These are phyloP conservation scores for Chrysanthemum seticuspe DNA, from an alignment of 129 eudicot species.

Conservation along the genomic window DNA sequence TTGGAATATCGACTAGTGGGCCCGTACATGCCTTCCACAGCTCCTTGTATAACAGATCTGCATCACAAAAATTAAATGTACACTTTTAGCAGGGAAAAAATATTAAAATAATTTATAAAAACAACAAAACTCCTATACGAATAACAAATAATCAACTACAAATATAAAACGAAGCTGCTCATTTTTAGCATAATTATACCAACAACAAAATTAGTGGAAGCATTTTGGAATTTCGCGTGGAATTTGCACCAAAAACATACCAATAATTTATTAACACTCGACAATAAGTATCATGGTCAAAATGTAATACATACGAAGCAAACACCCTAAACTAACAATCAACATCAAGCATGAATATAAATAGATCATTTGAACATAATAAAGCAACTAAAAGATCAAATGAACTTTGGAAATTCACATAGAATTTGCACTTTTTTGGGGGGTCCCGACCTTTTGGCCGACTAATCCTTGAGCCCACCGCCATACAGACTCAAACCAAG, in stretches of 20 bases:
- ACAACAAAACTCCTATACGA: too few relatives aligned
- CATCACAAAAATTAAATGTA: conserved; percentile 4
- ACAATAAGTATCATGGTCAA: background rate
- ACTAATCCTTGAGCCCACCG: too few relatives aligned
- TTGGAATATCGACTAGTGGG: conserved; percentile 83
- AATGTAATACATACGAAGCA: background rate
- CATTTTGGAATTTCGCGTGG: too few relatives aligned
- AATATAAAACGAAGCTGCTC: background rate
- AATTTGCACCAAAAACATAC: too few relatives aligned
- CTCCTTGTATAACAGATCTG: conserved; percentile 59
- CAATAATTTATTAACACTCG: too few relatives aligned
- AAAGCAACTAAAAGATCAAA: background rate
- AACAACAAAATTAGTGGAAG: background rate
- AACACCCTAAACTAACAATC: background rate
- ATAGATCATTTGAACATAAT: conserved; percentile 1
- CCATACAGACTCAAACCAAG: too few relatives aligned
- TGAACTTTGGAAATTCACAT: conserved; percentile 5
- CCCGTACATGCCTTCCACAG: conserved; percentile 98
- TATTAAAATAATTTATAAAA: too few relatives aligned
- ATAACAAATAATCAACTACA: too few relatives aligned
- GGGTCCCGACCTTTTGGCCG: too few relatives aligned
- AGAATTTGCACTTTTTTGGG: too few relatives aligned
- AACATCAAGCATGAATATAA: background rate
- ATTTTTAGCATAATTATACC: conserved; percentile 1
- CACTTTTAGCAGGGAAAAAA: background rate